Evolutionary conservation across 225 moss, liverwort and hornwort species (phyloP), one percentile per base, ranked within the genome.

Genomic region (Lunularia cruciata): DNA sequence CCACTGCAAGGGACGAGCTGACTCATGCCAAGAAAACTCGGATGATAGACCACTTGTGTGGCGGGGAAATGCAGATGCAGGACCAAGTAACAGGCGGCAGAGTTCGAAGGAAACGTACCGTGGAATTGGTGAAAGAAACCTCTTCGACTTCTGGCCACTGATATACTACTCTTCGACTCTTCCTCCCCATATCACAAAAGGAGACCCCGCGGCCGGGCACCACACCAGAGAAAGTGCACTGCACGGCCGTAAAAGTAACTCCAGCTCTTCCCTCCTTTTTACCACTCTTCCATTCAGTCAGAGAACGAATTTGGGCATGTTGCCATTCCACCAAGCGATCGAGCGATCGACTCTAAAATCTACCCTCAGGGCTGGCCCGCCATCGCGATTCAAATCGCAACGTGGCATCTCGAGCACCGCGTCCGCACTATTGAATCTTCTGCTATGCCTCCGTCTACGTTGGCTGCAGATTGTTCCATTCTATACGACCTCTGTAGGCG

Each of bases 401-500:
- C 63, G 63, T 63, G 63, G 63, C 63, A 23, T 16, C 43, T 45
- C 20, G 28, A 0, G 15, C 42, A 42, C 63, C 63, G 42, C 63
- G 27, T 45, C 43, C 25, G 6, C 27, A 11, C 56, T 37, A 60
- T 25, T 60, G 60, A 60, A 60, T 60, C 60, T 8, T 60, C 60
- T 39, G 56, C n/a, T n/a, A n/a, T n/a, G n/a, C n/a, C n/a, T n/a
- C n/a, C n/a, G n/a, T n/a, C n/a, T n/a, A n/a, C n/a, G n/a, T n/a
- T n/a, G n/a, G n/a, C n/a, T n/a, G n/a, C n/a, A n/a, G n/a, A n/a
- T n/a, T n/a, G n/a, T n/a, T n/a, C n/a, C n/a, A n/a, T n/a, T n/a
- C n/a, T n/a, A n/a, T n/a, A n/a, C n/a, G n/a, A n/a, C n/a, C n/a
- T n/a, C n/a, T n/a, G n/a, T n/a, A n/a, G n/a, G n/a, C n/a, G n/a